These are phyloP conservation scores for Eimeria mitis DNA, from an alignment of 169 alveolate species.

Conservation along the genomic window DNA sequence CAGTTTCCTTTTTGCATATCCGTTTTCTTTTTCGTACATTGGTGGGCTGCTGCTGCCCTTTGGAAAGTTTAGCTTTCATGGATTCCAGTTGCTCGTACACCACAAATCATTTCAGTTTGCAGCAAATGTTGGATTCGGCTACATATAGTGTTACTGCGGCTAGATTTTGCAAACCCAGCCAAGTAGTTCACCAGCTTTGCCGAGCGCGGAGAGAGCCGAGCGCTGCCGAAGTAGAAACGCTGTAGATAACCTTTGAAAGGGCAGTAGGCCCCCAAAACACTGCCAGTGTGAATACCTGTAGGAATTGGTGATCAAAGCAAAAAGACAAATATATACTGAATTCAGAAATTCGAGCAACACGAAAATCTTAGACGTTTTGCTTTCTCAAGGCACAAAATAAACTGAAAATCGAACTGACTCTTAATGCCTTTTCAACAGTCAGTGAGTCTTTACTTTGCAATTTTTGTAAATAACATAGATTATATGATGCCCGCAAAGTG, in stretches of 20 bases:
- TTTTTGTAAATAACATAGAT: not conserved
- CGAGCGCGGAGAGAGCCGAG: not conserved
- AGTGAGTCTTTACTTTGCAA: not conserved
- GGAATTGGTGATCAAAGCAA: not conserved
- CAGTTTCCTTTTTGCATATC: not conserved
- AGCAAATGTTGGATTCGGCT: not conserved
- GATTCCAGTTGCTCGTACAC: not conserved
- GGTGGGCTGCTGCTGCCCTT: not conserved
- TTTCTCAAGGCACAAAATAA: not conserved
- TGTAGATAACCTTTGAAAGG: not conserved
- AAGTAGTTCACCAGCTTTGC: not conserved
- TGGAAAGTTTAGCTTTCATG: not conserved
- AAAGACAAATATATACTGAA: not conserved
- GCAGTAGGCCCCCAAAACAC: not conserved
- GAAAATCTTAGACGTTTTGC: not conserved
- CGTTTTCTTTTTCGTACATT: too few species aligned
- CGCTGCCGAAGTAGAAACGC: not conserved
- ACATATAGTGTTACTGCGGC: not conserved
- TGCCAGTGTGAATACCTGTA: not conserved
- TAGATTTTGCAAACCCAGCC: not conserved
- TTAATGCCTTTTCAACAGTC: not conserved
- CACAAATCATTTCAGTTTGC: not conserved
- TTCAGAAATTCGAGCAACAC: not conserved
- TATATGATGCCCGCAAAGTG: not conserved
- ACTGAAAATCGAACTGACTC: too few species aligned